Base-by-base conservation (phyloP, 1,284 basidiomycete species). In the Boletellus deceptivus region DNA sequence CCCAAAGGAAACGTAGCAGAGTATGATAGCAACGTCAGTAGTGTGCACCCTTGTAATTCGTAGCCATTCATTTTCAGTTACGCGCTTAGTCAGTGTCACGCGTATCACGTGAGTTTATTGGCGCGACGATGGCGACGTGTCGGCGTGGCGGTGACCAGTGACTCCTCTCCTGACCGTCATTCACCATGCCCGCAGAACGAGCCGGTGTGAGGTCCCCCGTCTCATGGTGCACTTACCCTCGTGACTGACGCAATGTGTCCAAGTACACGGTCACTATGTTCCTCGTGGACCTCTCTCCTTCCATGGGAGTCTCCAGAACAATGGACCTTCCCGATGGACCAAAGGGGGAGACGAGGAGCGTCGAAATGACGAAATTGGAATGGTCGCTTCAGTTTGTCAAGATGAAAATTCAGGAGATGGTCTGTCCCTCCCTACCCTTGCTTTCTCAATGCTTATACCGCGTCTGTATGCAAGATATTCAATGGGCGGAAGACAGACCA, bases 401-500 rank as follows among this genome's bases (percentile, higher is more conserved):
- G 62, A 78, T 92, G 51, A 91, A 91, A 69, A 80, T 93, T 35
- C 91, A 94, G 65, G 90, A 93, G 58, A 91, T 93, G 85, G 92
- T 89, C 52, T 16, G 48, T 11, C 17, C 16, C 34, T n/a, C 14
- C 37, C 34, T 41, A 46, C 48, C 16, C 27, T 56, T 34, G 3
- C 43, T 14, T 31, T 31, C 5, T 14, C 22, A 2, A 14, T 13
- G 6, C 43, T 48, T 33, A 57, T 45, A 22, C 9, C 6, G 7
- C 3, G 9, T 10, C 11, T 22, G 20, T 17, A 33, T n/a, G 46
- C 17, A 58, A 94, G 93, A 92, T 97, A 54, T 92, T 86, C 64
- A 83, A 89, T 57, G 89, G 86, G 6, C 76, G 93, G 39, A 97
- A 97, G 74, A 96, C 94, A 10, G 93, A 96, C 62, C 84, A 91